These are phyloP conservation scores for Lagenidium giganteum DNA, from an alignment of 352 stramenopile species.

Conservation along the genomic window DNA sequence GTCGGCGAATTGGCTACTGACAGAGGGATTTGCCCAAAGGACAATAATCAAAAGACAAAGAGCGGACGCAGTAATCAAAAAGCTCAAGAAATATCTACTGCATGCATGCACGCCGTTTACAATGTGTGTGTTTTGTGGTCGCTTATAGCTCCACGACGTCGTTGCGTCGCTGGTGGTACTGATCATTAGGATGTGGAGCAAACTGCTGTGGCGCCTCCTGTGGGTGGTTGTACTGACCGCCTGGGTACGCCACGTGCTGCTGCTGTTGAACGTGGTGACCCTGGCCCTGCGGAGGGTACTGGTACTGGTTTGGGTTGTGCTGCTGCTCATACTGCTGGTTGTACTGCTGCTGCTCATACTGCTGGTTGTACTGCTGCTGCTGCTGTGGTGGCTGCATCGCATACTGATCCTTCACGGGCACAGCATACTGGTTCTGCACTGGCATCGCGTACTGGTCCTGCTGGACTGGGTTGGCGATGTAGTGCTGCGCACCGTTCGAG, in stretches of 20 bases:
- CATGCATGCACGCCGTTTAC: not conserved
- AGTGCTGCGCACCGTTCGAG: conserved; percentile 19
- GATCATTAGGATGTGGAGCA: too few species aligned
- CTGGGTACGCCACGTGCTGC: conserved; percentile 7
- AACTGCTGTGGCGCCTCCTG: conserved; percentile 16
- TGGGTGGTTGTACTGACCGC: conserved; percentile 12
- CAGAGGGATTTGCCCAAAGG: too few species aligned
- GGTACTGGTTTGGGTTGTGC: conserved; percentile 3
- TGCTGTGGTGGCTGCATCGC: too few species aligned
- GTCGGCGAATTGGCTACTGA: too few species aligned
- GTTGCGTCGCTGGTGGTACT: conserved; percentile 23
- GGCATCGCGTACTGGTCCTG: conserved; percentile 11
- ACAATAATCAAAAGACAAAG: too few species aligned
- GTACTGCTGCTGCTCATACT: conserved; percentile 2
- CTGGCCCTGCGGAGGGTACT: conserved; percentile 6
- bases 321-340: conserved; percentile 9
- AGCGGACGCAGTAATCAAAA: too few species aligned
- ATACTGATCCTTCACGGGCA: not conserved
- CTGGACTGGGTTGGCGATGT: conserved; percentile 16
- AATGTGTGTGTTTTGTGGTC: not conserved
- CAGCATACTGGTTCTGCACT: not conserved
- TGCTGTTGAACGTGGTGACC: conserved; percentile 6
- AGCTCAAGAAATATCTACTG: too few species aligned
- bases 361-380: conserved; percentile 1
- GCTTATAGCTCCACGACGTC: conserved; percentile 20